phyloP scores from a whole-genome alignment of 192 early-diverging fungal genomes.

The Podochytrium sp. region DNA sequence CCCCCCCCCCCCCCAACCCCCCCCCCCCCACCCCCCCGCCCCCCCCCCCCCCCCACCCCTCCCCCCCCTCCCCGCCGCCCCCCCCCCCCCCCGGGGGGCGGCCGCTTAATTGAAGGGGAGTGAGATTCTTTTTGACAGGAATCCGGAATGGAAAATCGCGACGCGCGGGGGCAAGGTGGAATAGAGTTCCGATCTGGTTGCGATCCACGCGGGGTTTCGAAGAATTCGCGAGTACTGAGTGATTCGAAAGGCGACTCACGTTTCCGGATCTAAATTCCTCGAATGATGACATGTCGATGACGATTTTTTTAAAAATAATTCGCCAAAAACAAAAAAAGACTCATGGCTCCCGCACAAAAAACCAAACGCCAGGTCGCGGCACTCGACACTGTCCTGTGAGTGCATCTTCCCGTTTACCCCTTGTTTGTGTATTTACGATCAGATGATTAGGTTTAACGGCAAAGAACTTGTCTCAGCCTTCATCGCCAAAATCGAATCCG shows the following conservation, averaged over 20 bases:
- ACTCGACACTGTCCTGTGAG: conserved; percentile 36
- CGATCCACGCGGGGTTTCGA: background rate
- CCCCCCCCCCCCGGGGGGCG: too few species aligned
- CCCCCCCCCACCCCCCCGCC: too few species aligned
- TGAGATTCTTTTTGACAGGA: background rate
- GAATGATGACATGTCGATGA: background rate
- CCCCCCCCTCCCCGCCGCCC: too few species aligned
- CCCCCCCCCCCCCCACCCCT: too few species aligned
- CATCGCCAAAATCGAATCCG: conserved; percentile 36
- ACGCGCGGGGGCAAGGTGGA: too few species aligned
- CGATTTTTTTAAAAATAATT: background rate
- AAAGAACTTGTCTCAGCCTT: conserved; percentile 35
- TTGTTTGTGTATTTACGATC: background rate
- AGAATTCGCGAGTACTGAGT: background rate
- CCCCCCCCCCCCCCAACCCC: too few species aligned
- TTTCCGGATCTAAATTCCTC: conserved; percentile 11
- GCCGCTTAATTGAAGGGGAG: too few species aligned
- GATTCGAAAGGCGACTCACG: background rate
- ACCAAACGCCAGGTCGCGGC: conserved; percentile 16
- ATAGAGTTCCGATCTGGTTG: too few species aligned
- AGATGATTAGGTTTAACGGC: conserved; percentile 30
- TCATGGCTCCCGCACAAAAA: background rate
- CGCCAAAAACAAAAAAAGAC: background rate
- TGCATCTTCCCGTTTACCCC: background rate
- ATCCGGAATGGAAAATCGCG: background rate